Evolutionary conservation across 176 grass and related monocot species (phyloP), one percentile per base, ranked within the genome.

Genomic region (Carex scoparia): DNA sequence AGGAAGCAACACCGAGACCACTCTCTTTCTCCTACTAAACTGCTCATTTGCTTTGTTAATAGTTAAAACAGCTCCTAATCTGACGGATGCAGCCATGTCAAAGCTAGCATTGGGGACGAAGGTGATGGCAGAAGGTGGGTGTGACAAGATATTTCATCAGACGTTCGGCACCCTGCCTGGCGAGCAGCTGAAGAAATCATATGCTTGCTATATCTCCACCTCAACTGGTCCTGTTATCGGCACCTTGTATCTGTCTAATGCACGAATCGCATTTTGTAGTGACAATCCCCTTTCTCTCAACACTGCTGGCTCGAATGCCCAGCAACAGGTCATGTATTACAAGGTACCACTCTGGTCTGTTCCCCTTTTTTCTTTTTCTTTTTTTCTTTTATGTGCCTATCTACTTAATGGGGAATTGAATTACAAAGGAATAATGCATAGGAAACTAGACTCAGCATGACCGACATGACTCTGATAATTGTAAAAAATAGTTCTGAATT

Each of bases 191-290:
- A 82, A 65, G 82, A 97, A 97, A 83, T 86, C 92, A 79, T 97
- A 94, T 78, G 94, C 94, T 5, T 97, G 94, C 87, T 97, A 97
- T 88, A 81, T 97, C 63, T 97, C 94, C 80, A 92, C 92, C 79
- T 97, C 92, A 48, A 82, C 92, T 1, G 94, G 94, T 60, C 92
- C 90, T 14, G 72, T 92, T 86, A 97, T 97, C 80, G 94, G 94
- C 86, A 97, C 89, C 65, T 88, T 94, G 19, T 94, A 92, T 88
- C 18, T 97, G 82, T 97, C 94, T 85, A 94, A 88, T n/a, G 84
- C 65, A 23, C 86, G 94, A 72, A 84, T 97, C 59, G 88, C 92
- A 73, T 97, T 97, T 90, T 94, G 94, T 85, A 94, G 90, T 61
- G 92, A 97, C 83, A 88, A 71, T 60, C 94, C 90, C 57, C 33